Conservation (phyloP, 163 green algal species). For the Chlamydomonas reinhardtii region DNA sequence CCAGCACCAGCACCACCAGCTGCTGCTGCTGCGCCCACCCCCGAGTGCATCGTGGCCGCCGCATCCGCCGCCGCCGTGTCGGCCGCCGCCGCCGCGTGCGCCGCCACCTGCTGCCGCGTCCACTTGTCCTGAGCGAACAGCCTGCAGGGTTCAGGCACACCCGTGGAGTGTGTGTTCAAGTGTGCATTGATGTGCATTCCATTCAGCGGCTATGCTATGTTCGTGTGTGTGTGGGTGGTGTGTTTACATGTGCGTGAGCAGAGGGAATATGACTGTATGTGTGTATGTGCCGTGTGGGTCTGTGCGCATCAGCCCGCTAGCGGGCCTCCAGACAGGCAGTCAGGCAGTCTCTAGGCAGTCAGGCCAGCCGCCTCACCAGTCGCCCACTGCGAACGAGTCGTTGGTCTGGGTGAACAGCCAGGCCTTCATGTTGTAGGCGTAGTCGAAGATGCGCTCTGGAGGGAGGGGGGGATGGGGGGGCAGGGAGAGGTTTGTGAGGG, state of each 20-base stretch:
- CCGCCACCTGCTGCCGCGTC: conserved; percentile 13
- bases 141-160: not conserved
- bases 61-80: not conserved
- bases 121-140: conserved; percentile 42
- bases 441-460: conserved; percentile 47
- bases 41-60: too few species aligned
- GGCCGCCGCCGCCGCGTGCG: not conserved
- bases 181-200: too few species aligned
- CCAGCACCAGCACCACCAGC: too few species aligned
- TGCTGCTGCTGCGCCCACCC: too few species aligned
- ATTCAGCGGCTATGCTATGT: too few species aligned
- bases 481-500: not conserved
- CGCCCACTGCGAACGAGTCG: conserved; percentile 40
- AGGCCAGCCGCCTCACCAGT: conserved; percentile 19
- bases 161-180: not conserved
- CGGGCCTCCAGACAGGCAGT: too few species aligned
- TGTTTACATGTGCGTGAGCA: too few species aligned
- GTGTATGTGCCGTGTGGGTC: too few species aligned
- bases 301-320: too few species aligned
- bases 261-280: too few species aligned
- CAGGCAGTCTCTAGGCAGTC: too few species aligned
- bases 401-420: conserved; percentile 33
- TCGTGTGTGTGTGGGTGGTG: too few species aligned
- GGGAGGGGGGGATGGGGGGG: not conserved
- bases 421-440: conserved; percentile 41